Base-by-base conservation (phyloP, 345 rosid species). In the Brassica incana region DNA sequence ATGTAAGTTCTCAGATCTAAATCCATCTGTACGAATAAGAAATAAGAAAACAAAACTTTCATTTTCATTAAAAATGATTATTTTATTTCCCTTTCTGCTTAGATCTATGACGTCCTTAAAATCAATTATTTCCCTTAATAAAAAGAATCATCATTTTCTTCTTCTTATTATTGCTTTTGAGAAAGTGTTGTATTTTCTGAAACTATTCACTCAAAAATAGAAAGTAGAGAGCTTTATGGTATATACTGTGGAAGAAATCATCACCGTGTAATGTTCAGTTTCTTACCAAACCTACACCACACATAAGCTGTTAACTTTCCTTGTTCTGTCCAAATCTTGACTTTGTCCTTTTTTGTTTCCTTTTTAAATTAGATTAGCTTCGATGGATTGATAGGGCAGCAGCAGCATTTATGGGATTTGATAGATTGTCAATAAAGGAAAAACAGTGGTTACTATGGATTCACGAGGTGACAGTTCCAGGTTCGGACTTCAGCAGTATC, bases 1-100 rank as follows among this genome's bases (percentile, higher is more conserved):
- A 71, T 75, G 88, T 91, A 78, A 86, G 96, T 83, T 86, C 85
- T 74, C 90, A 87, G 93, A 88, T 93, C 96, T 88, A 83, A 84
- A 84, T 88, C 79, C 23, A 20, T 69, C 64, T 69, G 83, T 80
- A 74, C 74, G 43, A 74, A 16, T 4, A 45, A 27, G 52, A 3
- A 25, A 25, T 25, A 25, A 25, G 29, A 25, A 25, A 25, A 25
- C 29, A 25, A 52, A 5, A 35, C 11, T 58, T 56, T 45, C 58
- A 54, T 45, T 73, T 11, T 45, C 10, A 20, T 8, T 60, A 5
- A 59, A 38, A 59, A 66, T 20, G 23, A 20, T 20, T 20, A 20
- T 20, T 20, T 20, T 20, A 20, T 20, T 20, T 20, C 23, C 23
- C 23, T 20, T 20, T 20, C 23, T 20, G 23, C 23, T 20, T 20